A percentile compares a stretch with the other conserved stretches of the same genome.
These are phyloP conservation scores for Rosa hybrid DNA, from an alignment of 331 rosid species.

Conservation along the genomic window DNA sequence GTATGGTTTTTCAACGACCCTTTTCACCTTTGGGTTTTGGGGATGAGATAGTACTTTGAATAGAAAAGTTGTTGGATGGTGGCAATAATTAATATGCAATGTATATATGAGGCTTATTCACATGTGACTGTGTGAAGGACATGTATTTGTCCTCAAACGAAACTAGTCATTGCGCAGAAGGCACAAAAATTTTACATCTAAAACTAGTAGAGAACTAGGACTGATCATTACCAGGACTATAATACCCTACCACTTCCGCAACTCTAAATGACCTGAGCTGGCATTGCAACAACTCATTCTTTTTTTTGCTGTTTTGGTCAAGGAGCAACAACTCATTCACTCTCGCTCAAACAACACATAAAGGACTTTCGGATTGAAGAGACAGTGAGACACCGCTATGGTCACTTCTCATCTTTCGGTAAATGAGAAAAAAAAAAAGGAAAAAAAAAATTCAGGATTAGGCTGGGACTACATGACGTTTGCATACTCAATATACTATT, in stretches of 20 bases:
- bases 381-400: neutral
- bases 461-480: neutral
- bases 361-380: neutral
- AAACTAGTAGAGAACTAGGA: neutral
- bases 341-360: neutral
- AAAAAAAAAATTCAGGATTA: neutral
- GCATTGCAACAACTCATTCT: neutral
- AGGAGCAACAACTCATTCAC: neutral
- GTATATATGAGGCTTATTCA: neutral
- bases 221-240: neutral
- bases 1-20: constrained; percentile 11
- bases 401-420: neutral
- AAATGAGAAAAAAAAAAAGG: neutral
- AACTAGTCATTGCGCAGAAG: neutral
- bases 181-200: neutral
- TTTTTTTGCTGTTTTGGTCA: too few relatives aligned
- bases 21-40: constrained; percentile 26
- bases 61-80: constrained; percentile 1
- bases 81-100: constrained; percentile 11
- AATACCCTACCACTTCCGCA: neutral
- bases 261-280: constrained; percentile 3
- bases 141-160: constrained; percentile 17
- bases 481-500: neutral
- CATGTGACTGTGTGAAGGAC: constrained; percentile 24
- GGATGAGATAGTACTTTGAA: neutral